Evolutionary conservation across 371 early-diverging fungal genomes (phyloP), one percentile per base, ranked within the genome.

Genomic region (Mortierella sp.): DNA sequence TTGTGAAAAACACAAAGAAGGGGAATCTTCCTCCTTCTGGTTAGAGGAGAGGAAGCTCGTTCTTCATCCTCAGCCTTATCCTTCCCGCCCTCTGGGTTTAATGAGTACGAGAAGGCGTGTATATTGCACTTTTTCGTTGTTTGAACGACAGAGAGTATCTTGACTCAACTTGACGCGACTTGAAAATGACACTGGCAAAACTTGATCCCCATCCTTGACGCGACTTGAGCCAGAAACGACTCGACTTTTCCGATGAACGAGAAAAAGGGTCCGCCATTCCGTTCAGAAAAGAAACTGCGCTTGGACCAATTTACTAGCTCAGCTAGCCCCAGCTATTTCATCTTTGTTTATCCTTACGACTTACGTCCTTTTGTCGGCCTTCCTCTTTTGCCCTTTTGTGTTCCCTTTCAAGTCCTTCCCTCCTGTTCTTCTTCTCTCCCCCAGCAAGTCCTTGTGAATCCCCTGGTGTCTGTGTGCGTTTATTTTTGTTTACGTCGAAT

Each of bases 261-360:
- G 32, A 65, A 65, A 32, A 38, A 38, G 24, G 21, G 38, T 21
- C 65, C 38, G 65, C 51, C 51, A 51, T 16, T 35, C 35, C 35
- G 4, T 6, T 35, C 35, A 51, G 21, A 21, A 65, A 35, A 21
- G 38, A 65, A 38, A 65, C 38, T 2, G 65, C 38, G 65, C 65
- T 65, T 65, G 65, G 65, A 38, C 65, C 65, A 60, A 65, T 65
- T 7, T 65, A 21, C 21, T 65, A 65, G 38, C 38, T 12, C 65
- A 65, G 65, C 21, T 3, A 18, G 65, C 24, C 18, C 32, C 27
- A 21, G 51, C 51, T 21, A 51, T 21, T 21, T 51, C 56, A 56
- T n/a, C 56, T 10, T 7, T 7, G 10, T 24, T n/a, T 56, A n/a
- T 27, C 56, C 6, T 32, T 65, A 65, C 38, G 12, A 21, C 38